Conservation (phyloP, 2,329 filamentous ascomycete genomes). For the Fusarium nelsonii region DNA sequence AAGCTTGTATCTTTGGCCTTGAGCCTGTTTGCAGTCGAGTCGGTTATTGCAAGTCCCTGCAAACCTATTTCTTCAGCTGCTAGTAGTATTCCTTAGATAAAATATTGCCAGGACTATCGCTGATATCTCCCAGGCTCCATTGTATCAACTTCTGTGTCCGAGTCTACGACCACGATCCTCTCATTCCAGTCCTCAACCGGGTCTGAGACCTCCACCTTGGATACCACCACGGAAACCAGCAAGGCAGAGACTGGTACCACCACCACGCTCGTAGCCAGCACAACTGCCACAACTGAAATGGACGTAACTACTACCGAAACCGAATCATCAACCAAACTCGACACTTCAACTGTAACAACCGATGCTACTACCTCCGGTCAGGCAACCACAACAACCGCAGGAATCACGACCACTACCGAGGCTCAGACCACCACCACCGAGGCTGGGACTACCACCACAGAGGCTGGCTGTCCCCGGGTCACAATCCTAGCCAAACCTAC, state of each 20-base stretch:
- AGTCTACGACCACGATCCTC: not conserved
- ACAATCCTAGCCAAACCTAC: not conserved
- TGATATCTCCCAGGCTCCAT: not conserved
- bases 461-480: not conserved
- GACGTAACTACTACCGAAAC: too few species aligned
- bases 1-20: not conserved
- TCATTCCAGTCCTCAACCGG: not conserved
- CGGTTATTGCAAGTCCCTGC: not conserved
- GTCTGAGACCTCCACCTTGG: not conserved
- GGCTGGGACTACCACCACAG: not conserved
- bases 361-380: too few species aligned
- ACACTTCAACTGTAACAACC: too few species aligned
- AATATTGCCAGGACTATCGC: accelerated
- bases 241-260: not conserved
- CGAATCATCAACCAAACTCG: too few species aligned
- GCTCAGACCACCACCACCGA: not conserved
- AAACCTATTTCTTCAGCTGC: not conserved
- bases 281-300: too few species aligned
- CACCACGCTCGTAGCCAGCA: too few species aligned
- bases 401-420: not conserved
- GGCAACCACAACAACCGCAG: too few species aligned
- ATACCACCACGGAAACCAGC: not conserved
- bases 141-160: not conserved
- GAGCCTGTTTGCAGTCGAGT: not conserved
- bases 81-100: accelerated